Conservation (phyloP, 768 basidiomycete genomes). For the Vishniacozyma victoriae region DNA sequence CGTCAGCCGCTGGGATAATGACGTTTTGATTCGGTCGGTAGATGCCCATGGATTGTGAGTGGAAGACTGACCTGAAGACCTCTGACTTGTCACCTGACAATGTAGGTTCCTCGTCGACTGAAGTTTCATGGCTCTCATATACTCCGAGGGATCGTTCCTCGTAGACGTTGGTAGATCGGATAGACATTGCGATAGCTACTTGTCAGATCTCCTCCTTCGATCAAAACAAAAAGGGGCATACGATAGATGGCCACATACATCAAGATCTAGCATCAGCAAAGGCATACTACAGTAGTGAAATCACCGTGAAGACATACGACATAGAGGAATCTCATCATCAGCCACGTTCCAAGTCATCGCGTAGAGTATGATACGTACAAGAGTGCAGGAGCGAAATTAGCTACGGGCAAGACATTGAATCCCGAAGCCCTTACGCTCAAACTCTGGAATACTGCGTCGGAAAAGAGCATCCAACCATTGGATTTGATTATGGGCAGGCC, state of each 20-base stretch:
- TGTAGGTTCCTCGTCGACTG: conserved; percentile 16
- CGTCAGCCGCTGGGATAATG: too few species aligned
- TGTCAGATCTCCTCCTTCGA: neutral
- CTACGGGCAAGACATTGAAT: conserved; percentile 32
- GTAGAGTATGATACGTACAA: conserved; percentile 36
- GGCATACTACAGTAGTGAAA: neutral
- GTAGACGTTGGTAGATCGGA: conserved; percentile 44
- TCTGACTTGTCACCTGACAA: conserved; percentile 25
- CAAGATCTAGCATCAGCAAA: conserved; percentile 19
- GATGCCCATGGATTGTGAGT: neutral
- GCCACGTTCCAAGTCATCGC: too few species aligned
- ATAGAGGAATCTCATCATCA: too few species aligned
- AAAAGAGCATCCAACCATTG: conserved; percentile 25
- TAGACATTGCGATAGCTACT: conserved; percentile 31
- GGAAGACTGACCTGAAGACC: conserved; percentile 24
- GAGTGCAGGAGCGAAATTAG: conserved; percentile 29
- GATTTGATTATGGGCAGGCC: conserved; percentile 20
- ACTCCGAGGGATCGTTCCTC: conserved; percentile 40
- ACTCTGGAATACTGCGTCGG: conserved; percentile 34
- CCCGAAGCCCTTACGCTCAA: conserved; percentile 36
- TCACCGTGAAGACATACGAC: neutral
- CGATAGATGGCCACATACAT: conserved; percentile 43
- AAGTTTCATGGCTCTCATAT: conserved; percentile 15
- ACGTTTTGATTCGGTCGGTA: neutral
- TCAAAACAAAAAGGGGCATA: conserved; percentile 1